Evolutionary conservation across 2,329 filamentous ascomycete genomes (phyloP).

Genomic region (Claviceps sp.): DNA sequence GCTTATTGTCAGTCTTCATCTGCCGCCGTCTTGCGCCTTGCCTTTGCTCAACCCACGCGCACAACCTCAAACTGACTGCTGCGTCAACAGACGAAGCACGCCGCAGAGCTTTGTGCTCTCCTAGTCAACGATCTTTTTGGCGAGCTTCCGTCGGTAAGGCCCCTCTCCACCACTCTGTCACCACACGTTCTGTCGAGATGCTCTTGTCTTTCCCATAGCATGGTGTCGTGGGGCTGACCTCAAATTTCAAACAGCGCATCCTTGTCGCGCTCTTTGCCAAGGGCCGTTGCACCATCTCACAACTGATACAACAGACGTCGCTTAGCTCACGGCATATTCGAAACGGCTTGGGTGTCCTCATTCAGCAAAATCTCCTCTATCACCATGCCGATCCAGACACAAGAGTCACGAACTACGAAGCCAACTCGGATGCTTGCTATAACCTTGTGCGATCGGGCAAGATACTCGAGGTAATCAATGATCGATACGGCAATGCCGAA

Average conservation of each 20-base stretch:
- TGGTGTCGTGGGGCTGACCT: constrained; percentile 15
- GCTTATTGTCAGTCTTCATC: constrained; percentile 32
- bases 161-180: constrained; percentile 3
- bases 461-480: constrained; percentile 62
- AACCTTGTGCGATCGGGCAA: constrained; percentile 69
- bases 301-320: constrained; percentile 58
- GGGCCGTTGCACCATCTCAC: constrained; percentile 60
- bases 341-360: constrained; percentile 68
- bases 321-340: constrained; percentile 64
- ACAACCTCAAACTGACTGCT: constrained; percentile 11
- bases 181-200: neutral
- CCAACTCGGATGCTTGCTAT: constrained; percentile 69
- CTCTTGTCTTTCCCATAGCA: neutral
- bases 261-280: constrained; percentile 65
- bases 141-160: constrained; percentile 70
- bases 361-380: constrained; percentile 78
- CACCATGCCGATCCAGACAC: constrained; percentile 53
- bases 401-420: constrained; percentile 64
- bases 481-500: constrained; percentile 60
- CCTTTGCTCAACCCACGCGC: constrained; percentile 6
- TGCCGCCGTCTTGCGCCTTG: constrained; percentile 8
- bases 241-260: constrained; percentile 50
- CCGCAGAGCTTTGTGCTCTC: constrained; percentile 79
- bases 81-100: constrained; percentile 48
- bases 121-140: constrained; percentile 83